A percentile compares a stretch with the other conserved stretches of the same genome.
Conservation (phyloP, 2,329 filamentous ascomycete species). For the Boeremia lycopersici region DNA sequence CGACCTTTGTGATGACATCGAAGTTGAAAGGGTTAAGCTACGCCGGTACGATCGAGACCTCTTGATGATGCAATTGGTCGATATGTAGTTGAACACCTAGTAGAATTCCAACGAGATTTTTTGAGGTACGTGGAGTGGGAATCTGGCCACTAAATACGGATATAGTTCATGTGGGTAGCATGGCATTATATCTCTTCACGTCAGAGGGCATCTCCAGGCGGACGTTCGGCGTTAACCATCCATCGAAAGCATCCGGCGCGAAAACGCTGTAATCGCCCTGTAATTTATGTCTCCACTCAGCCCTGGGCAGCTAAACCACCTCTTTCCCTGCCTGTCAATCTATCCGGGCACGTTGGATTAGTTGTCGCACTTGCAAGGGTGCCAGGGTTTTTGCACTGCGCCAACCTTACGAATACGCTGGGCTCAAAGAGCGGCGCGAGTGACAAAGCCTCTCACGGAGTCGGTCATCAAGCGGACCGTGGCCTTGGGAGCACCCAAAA, state of each 20-base stretch:
- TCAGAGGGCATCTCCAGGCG: constrained; percentile 46
- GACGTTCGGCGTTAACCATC: constrained; percentile 38
- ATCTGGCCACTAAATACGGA: constrained; percentile 36
- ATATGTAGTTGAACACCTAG: constrained; percentile 11
- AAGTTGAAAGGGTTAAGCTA: constrained; percentile 1
- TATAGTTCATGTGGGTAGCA: constrained; percentile 39
- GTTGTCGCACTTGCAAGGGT: constrained; percentile 39
- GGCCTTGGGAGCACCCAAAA: constrained; percentile 24
- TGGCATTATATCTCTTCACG: constrained; percentile 49
- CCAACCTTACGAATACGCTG: constrained; percentile 46
- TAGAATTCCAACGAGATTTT: constrained; percentile 11
- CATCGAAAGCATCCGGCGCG: constrained; percentile 1
- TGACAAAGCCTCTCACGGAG: constrained; percentile 43
- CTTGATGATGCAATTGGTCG: constrained; percentile 4
- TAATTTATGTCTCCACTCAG: constrained; percentile 37
- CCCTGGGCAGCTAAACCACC: constrained; percentile 35
- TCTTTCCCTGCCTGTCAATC: constrained; percentile 37
- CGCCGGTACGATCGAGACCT: not conserved
- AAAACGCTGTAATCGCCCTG: constrained; percentile 16
- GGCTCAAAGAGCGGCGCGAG: constrained; percentile 31
- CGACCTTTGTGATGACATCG: constrained; percentile 45
- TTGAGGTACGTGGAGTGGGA: constrained; percentile 25
- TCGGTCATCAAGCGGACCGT: constrained; percentile 40
- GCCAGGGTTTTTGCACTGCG: constrained; percentile 40
- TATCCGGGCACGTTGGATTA: constrained; percentile 44